Percentiles rank a stretch among this genome's conserved stretches.
Evolutionary conservation across 176 grass and related monocot genomes (phyloP).

Genomic region (Triticum timopheevii): DNA sequence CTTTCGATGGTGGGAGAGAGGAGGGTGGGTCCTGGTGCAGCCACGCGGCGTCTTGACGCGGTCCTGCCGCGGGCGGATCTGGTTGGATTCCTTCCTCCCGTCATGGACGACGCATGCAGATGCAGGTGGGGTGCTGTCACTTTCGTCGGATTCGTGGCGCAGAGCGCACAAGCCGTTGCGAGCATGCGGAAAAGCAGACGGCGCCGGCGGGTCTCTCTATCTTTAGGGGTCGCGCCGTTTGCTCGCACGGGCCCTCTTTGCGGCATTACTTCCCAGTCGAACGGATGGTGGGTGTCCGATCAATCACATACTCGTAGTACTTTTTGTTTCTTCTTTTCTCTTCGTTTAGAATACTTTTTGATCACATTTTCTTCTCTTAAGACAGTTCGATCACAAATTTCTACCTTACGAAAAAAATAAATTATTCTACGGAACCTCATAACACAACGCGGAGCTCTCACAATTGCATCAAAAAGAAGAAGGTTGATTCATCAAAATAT

Average conservation of each 20-base stretch:
- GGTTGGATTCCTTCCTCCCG: not conserved
- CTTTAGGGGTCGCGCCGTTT: not conserved
- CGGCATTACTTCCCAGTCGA: not conserved
- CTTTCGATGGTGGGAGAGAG: not conserved
- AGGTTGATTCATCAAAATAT: too few species aligned
- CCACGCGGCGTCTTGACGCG: constrained; percentile 36
- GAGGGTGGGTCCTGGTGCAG: not conserved
- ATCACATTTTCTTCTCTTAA: too few species aligned
- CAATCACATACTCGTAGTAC: too few species aligned
- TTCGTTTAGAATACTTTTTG: not conserved
- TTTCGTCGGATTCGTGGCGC: not conserved
- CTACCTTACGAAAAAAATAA: too few species aligned
- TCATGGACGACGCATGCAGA: not conserved
- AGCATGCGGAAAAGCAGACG: not conserved
- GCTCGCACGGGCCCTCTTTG: not conserved
- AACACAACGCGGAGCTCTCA: too few species aligned
- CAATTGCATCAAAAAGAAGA: too few species aligned
- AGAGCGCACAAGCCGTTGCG: too few species aligned
- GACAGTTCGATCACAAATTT: too few species aligned
- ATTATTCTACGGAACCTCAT: too few species aligned
- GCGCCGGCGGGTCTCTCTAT: not conserved
- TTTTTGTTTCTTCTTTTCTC: not conserved
- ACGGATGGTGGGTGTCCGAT: not conserved
- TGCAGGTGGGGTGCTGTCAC: too few species aligned
- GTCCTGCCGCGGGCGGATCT: constrained; percentile 25